Evolutionary conservation across 805 yeast species (phyloP).

Genomic region (Ogataea siamensis): DNA sequence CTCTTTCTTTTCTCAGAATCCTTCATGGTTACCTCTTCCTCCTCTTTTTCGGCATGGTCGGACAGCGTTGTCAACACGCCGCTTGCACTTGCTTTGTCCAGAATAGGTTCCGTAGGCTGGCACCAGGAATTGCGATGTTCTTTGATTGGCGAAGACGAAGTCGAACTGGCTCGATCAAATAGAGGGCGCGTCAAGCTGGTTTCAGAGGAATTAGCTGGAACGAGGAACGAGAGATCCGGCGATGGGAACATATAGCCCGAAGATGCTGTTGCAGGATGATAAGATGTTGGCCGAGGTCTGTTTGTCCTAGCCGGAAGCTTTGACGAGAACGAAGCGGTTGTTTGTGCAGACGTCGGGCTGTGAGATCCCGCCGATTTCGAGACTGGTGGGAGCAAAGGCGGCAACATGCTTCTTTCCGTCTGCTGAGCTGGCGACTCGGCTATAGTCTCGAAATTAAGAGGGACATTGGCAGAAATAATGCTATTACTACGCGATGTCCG

Average conservation of each 20-base stretch:
- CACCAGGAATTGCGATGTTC: slow-evolving; percentile 32
- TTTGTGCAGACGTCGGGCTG: slow-evolving; percentile 20
- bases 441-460: slow-evolving; percentile 41
- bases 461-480: slow-evolving; percentile 12
- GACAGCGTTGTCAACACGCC: slow-evolving; percentile 30
- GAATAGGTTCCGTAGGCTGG: slow-evolving; percentile 33
- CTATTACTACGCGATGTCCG: slow-evolving; percentile 19
- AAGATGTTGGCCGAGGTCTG: slow-evolving; percentile 81
- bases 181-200: slow-evolving; percentile 22
- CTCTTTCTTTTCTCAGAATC: slow-evolving; percentile 33
- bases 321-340: slow-evolving; percentile 21
- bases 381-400: slow-evolving; percentile 30
- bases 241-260: slow-evolving; percentile 27
- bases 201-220: slow-evolving; percentile 27
- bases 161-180: slow-evolving; percentile 18
- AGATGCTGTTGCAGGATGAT: slow-evolving; percentile 61
- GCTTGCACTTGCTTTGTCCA: slow-evolving; percentile 33
- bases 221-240: slow-evolving; percentile 31
- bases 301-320: slow-evolving; percentile 37
- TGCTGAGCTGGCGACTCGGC: slow-evolving; percentile 39
- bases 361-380: slow-evolving; percentile 17
- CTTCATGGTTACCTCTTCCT: slow-evolving; percentile 10
- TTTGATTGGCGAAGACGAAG: slow-evolving; percentile 30
- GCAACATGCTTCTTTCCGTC: slow-evolving; percentile 19
- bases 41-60: slow-evolving; percentile 8